Evolutionary conservation across 1,139 yeast species (phyloP).

Genomic region (Schwanniomyces etchellsii): DNA sequence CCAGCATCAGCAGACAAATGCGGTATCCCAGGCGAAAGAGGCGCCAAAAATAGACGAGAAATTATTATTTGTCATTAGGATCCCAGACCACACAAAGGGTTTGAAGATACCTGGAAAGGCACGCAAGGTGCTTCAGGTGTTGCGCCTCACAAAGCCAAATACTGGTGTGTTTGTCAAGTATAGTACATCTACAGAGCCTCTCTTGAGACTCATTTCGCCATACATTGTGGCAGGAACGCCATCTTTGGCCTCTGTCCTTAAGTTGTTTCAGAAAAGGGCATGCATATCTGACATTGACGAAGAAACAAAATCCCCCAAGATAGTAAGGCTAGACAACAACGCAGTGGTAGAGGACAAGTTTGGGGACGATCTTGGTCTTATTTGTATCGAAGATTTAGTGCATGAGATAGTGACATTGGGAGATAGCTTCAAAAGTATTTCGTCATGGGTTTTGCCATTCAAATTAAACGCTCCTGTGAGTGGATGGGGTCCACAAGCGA

Average conservation of each 20-base stretch:
- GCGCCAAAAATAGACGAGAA: slow-evolving; percentile 23
- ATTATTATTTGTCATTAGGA: slow-evolving; percentile 60
- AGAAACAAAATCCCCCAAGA: slow-evolving; percentile 20
- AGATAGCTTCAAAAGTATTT: slow-evolving; percentile 53
- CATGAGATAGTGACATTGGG: slow-evolving; percentile 64
- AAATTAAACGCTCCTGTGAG: slow-evolving; percentile 61
- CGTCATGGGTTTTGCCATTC: slow-evolving; percentile 65
- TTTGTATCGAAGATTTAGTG: slow-evolving; percentile 75
- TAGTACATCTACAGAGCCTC: slow-evolving; percentile 49
- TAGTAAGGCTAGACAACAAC: slow-evolving; percentile 59
- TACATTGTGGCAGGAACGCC: slow-evolving; percentile 72
- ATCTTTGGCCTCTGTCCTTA: slow-evolving; percentile 62
- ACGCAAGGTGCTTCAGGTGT: slow-evolving; percentile 48
- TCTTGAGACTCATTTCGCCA: slow-evolving; percentile 63
- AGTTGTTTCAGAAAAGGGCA: slow-evolving; percentile 72
- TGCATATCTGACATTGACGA: slow-evolving; percentile 38
- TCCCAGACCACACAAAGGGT: slow-evolving; percentile 51
- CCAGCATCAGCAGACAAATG: slow-evolving; percentile 11
- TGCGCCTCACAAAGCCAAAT: slow-evolving; percentile 54
- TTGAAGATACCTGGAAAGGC: slow-evolving; percentile 64
- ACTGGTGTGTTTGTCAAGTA: slow-evolving; percentile 69
- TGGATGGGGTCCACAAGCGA: slow-evolving; percentile 65
- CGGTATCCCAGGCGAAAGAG: slow-evolving; percentile 10
- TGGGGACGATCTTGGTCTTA: slow-evolving; percentile 59
- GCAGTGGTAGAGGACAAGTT: slow-evolving; percentile 67